Percentiles rank a stretch among this genome's conserved stretches.
Conservation (phyloP, 257 asterid species). For the Rhazya stricta region DNA sequence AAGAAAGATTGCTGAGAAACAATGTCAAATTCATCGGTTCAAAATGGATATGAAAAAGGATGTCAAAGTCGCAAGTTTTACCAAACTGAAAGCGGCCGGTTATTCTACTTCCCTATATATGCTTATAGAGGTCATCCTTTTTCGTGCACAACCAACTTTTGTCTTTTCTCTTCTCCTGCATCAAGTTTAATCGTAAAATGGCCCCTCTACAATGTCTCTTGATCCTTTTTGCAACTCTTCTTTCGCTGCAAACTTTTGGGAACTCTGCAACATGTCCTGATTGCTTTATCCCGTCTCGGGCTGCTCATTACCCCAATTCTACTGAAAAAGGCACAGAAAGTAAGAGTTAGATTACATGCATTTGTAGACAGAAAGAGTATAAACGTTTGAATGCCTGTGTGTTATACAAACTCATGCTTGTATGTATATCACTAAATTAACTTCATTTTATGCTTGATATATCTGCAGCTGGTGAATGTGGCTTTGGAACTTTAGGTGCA, state of each 20-base stretch:
- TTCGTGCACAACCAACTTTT: constrained; percentile 23
- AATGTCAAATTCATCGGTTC: neutral
- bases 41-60: constrained; percentile 1
- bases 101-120: constrained; percentile 34
- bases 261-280: constrained; percentile 48
- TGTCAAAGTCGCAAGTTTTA: constrained; percentile 30
- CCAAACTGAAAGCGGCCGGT: constrained; percentile 17
- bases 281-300: constrained; percentile 61
- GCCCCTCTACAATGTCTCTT: constrained; percentile 20
- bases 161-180: constrained; percentile 11
- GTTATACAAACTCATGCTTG: neutral
- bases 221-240: constrained; percentile 27
- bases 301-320: constrained; percentile 66
- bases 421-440: neutral
- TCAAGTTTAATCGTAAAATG: constrained; percentile 26
- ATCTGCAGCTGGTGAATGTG: constrained; percentile 71
- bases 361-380: neutral
- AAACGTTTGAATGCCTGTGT: neutral
- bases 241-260: constrained; percentile 31
- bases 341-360: constrained; percentile 16
- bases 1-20: constrained; percentile 27
- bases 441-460: neutral
- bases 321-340: constrained; percentile 75
- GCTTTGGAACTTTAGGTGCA: constrained; percentile 69
- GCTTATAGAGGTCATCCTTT: constrained; percentile 15